Conservation (phyloP, 306 rosid species). For the Cucurbita ficifolia region DNA sequence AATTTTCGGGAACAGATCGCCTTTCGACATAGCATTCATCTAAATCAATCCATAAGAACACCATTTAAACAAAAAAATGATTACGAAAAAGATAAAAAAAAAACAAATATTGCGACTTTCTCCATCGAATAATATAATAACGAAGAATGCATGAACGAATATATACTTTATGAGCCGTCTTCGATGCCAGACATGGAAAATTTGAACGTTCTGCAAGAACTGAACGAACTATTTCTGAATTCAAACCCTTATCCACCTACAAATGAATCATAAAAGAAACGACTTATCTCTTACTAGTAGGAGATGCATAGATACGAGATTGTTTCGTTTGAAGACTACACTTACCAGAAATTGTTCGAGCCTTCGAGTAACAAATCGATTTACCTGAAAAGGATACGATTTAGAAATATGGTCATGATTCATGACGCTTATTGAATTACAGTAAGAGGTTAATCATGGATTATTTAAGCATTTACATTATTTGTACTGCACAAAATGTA, state of each 20-base stretch:
- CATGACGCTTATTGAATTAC: not conserved
- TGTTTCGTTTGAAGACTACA: slow-evolving; percentile 3
- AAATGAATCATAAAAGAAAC: slow-evolving; percentile 4
- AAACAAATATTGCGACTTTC: not conserved
- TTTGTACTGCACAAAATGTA: not conserved
- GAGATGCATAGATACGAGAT: not conserved
- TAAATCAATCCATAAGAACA: slow-evolving; percentile 13
- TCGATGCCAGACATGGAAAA: slow-evolving; percentile 63
- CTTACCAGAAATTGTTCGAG: slow-evolving; percentile 88
- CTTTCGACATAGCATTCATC: slow-evolving; percentile 74
- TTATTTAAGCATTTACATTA: not conserved
- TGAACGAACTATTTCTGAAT: slow-evolving; percentile 68
- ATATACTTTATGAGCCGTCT: slow-evolving; percentile 62
- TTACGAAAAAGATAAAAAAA: not conserved
- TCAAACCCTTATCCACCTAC: slow-evolving; percentile 80
- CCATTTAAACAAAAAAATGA: not conserved
- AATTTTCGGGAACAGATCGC: slow-evolving; percentile 50
- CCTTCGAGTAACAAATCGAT: slow-evolving; percentile 71
- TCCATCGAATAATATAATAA: not conserved
- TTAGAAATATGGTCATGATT: not conserved
- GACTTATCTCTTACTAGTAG: not conserved
- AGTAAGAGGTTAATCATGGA: not conserved
- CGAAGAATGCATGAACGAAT: not conserved
- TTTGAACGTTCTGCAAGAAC: slow-evolving; percentile 67
- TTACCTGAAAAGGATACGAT: slow-evolving; percentile 30